Evolutionary conservation across 2,329 filamentous ascomycete species (phyloP).

Genomic region (Aspergillus fructus): DNA sequence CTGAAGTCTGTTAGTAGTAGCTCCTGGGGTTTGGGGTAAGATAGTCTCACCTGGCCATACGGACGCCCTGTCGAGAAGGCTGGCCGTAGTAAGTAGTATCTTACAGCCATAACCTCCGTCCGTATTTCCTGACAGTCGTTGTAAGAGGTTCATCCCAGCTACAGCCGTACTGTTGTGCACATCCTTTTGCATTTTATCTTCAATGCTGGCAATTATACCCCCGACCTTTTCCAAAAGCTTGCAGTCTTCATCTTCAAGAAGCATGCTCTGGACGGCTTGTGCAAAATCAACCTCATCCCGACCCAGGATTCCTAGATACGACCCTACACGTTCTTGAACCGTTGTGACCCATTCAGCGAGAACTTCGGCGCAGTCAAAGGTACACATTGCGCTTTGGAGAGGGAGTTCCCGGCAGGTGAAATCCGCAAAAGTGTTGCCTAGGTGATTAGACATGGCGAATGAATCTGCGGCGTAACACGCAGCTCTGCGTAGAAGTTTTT

Average conservation of each 20-base stretch:
- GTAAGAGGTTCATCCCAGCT: slow-evolving; percentile 51
- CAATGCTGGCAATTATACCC: slow-evolving; percentile 72
- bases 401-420: slow-evolving; percentile 81
- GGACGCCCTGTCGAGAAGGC: slow-evolving; percentile 82
- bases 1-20: slow-evolving; percentile 36
- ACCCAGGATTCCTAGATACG: slow-evolving; percentile 82
- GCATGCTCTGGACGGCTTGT: slow-evolving; percentile 82
- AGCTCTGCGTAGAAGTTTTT: slow-evolving; percentile 88
- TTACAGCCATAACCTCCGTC: slow-evolving; percentile 79
- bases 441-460: slow-evolving; percentile 80
- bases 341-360: slow-evolving; percentile 92
- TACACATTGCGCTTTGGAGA: slow-evolving; percentile 85
- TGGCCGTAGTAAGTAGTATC: slow-evolving; percentile 78
- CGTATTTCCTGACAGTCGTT: slow-evolving; percentile 57
- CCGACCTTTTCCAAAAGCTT: slow-evolving; percentile 81
- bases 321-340: slow-evolving; percentile 89
- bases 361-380: slow-evolving; percentile 91
- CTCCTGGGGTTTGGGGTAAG: background rate
- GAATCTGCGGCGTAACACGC: slow-evolving; percentile 94
- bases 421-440: slow-evolving; percentile 82
- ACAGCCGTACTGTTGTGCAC: slow-evolving; percentile 55
- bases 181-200: slow-evolving; percentile 71
- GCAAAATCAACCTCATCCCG: slow-evolving; percentile 75
- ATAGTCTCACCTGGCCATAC: slow-evolving; percentile 79
- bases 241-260: slow-evolving; percentile 87